Base-by-base conservation (phyloP, 345 rosid genomes). In the Noccaea bulbosa region DNA sequence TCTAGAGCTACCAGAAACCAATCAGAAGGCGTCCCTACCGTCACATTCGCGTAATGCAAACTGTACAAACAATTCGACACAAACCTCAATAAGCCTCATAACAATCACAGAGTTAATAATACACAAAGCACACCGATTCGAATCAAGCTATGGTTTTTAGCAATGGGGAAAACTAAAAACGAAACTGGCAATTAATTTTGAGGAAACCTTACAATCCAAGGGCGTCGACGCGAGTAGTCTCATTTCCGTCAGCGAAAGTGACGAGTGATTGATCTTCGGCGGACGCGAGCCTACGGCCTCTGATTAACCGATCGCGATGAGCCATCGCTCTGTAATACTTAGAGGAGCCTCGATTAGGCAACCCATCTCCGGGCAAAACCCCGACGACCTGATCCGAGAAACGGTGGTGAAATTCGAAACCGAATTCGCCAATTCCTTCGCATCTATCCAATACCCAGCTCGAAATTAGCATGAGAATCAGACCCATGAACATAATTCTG, bases 1-100 rank as follows among this genome's bases (percentile, higher is more conserved):
- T 94, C 99, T 40, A 91, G 65, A 30, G 99, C 99, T 55, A 92
- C 99, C 60, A 94, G 58, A 80, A 74, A 94, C 49, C 86, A 84
- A 48, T 79, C 60, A 70, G 83, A 63, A 6, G 97, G 99, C 39
- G 83, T 87, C 74, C 99, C 99, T 20, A 94, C 75, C 0, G 92
- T 73, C 33, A 94, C 89, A 70, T 91, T 86, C 5, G 92, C 97
- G 62, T 89, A 94, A 83, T 94, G 85, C 70, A 94, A 87, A 69
- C 98, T 94, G 91, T 55, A 53, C 61, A 50, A 56, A 22, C 4
- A 58, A 56, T 11, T 39, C 24, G 62, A 35, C 54, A 39, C 20
- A 46, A 69, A 46, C 11, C 15, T 33, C 51, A 30, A 8, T 12
- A 61, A 65, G 3, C 12, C 62, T 12, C 49, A 10, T 15, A 38